phyloP scores from a whole-genome alignment of 495 filamentous ascomycete genomes.

The Cercophora samala region DNA sequence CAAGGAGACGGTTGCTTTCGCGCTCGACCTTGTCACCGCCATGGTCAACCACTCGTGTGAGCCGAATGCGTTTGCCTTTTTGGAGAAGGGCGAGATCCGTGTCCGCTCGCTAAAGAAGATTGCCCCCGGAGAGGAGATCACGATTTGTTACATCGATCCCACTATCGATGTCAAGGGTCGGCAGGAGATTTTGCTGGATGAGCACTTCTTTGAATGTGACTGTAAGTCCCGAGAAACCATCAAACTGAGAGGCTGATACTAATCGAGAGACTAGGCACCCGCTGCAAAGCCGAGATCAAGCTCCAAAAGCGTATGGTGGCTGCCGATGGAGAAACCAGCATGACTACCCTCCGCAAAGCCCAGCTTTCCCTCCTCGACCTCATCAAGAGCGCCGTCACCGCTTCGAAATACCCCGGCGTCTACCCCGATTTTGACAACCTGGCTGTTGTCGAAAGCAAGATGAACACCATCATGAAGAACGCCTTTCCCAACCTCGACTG shows the following conservation, averaged over 20 bases:
- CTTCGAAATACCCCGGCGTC: slow-evolving; percentile 18
- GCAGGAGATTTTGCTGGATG: slow-evolving; percentile 49
- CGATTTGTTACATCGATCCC: slow-evolving; percentile 65
- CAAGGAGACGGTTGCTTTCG: slow-evolving; percentile 59
- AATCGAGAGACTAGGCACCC: slow-evolving; percentile 14
- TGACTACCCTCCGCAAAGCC: slow-evolving; percentile 9
- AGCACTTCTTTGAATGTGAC: slow-evolving; percentile 64
- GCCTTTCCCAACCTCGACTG: slow-evolving; percentile 15
- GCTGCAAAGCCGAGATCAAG: slow-evolving; percentile 23
- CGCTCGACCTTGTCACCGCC: slow-evolving; percentile 55
- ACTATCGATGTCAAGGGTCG: slow-evolving; percentile 43
- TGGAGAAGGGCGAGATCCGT: slow-evolving; percentile 48
- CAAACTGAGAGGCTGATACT: not conserved
- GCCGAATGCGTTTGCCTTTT: slow-evolving; percentile 62
- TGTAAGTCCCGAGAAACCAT: slow-evolving; percentile 43
- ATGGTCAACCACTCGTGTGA: slow-evolving; percentile 69
- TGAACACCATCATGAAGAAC: slow-evolving; percentile 14
- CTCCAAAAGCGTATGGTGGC: slow-evolving; percentile 7
- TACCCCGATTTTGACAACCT: slow-evolving; percentile 18
- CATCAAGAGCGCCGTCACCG: slow-evolving; percentile 13
- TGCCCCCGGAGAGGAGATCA: slow-evolving; percentile 57
- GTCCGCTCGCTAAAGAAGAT: slow-evolving; percentile 41
- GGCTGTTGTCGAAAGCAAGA: slow-evolving; percentile 16
- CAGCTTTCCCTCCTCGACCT: slow-evolving; percentile 17
- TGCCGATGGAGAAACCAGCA: not conserved